phyloP scores from a whole-genome alignment of 257 asterid species.

The Petunia axillaris region DNA sequence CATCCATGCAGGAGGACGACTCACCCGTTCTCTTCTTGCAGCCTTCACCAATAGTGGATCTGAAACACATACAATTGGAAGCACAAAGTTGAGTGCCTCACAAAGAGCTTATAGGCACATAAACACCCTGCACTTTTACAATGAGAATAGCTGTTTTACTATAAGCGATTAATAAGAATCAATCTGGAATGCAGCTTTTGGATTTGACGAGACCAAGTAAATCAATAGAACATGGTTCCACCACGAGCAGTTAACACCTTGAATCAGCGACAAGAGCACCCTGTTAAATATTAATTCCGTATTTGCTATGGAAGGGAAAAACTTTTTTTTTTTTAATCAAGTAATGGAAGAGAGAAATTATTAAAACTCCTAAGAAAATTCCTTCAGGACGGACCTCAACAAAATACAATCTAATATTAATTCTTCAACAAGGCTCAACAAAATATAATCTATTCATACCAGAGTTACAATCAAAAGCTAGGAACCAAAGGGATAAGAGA shows the following conservation, averaged over 20 bases:
- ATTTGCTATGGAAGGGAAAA: too few species aligned
- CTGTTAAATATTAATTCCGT: too few species aligned
- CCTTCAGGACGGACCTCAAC: background rate
- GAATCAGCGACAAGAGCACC: background rate
- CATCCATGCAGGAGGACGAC: slow-evolving; percentile 99
- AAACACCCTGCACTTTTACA: background rate
- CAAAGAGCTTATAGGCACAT: background rate
- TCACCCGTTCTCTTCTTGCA: slow-evolving; percentile 84
- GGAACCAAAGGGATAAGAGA: background rate
- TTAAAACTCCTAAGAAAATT: background rate
- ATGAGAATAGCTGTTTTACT: background rate
- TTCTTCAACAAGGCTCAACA: background rate
- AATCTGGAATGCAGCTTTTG: background rate
- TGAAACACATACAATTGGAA: slow-evolving; percentile 40
- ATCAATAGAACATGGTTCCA: background rate
- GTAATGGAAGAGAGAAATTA: background rate
- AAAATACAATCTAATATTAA: background rate
- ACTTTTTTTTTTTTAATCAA: too few species aligned
- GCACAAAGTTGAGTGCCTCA: slow-evolving; percentile 24
- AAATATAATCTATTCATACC: too few species aligned
- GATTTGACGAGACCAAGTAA: background rate
- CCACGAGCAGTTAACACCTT: background rate
- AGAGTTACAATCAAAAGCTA: background rate
- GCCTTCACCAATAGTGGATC: slow-evolving; percentile 94
- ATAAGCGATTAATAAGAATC: too few species aligned